Conservation (phyloP, 1,284 basidiomycete genomes). For the Serendipita sp. region DNA sequence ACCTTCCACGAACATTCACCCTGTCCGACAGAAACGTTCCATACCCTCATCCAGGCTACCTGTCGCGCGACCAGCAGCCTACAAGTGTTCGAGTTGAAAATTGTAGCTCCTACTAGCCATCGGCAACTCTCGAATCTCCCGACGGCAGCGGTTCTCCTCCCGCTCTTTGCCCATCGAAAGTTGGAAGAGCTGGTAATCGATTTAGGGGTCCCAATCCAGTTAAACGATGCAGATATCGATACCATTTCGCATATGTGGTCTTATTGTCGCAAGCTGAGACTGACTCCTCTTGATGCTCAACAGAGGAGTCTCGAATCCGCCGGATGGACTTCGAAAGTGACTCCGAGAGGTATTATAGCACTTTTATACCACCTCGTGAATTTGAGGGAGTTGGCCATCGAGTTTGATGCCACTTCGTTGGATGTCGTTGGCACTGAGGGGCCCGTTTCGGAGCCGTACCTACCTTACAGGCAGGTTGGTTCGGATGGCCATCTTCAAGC, state of each 20-base stretch:
- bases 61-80: neutral
- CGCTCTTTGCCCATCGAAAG: neutral
- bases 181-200: neutral
- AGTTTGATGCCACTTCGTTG: constrained; percentile 1
- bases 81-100: neutral
- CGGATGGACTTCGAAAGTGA: neutral
- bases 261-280: neutral
- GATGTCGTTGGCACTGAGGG: neutral
- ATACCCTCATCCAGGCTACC: neutral
- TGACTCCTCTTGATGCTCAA: neutral
- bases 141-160: neutral
- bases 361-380: neutral
- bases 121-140: neutral
- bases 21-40: neutral
- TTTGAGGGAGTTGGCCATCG: neutral
- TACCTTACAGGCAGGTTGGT: neutral
- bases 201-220: neutral
- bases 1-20: neutral
- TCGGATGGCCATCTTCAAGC: neutral
- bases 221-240: neutral
- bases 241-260: neutral
- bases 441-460: neutral
- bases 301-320: too few species aligned
- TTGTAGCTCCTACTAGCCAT: neutral
- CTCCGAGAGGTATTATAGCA: neutral